These are phyloP conservation scores for Straminergon stramineum DNA, from an alignment of 225 moss, liverwort and hornwort species.

Conservation along the genomic window DNA sequence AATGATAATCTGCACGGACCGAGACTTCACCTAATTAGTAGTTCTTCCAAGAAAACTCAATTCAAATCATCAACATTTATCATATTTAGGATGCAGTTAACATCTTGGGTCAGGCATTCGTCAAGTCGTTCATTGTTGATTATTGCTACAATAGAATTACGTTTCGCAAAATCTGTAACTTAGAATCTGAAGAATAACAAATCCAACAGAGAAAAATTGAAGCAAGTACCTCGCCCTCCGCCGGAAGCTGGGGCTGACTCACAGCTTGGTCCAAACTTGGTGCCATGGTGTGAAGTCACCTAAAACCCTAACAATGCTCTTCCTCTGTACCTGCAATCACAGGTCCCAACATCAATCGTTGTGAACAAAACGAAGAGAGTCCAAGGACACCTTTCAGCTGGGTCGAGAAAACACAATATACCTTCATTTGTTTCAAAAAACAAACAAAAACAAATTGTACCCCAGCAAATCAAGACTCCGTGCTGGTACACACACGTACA, in stretches of 20 bases:
- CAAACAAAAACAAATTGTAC: background rate
- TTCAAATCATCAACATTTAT: background rate
- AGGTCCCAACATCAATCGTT: background rate
- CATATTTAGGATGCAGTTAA: background rate
- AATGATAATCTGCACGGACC: slow-evolving; percentile 31
- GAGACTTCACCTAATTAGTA: background rate
- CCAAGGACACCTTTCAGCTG: background rate
- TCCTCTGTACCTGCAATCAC: background rate
- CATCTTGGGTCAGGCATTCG: no score
- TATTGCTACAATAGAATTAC: background rate
- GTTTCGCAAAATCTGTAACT: background rate
- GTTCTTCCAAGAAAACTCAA: background rate
- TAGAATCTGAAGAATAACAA: background rate
- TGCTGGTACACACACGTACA: background rate
- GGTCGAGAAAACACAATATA: background rate
- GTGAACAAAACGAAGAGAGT: background rate
- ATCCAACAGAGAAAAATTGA: background rate
- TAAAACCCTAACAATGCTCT: background rate
- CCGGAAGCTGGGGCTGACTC: slow-evolving; percentile 21
- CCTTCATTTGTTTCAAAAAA: no score
- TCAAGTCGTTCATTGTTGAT: background rate
- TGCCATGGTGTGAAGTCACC: slow-evolving; percentile 9
- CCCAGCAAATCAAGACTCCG: background rate
- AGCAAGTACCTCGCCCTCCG: slow-evolving; percentile 20
- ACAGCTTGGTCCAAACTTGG: slow-evolving; percentile 24